Evolutionary conservation across 768 basidiomycete genomes (phyloP).

Genomic region (Mycena polygramma): DNA sequence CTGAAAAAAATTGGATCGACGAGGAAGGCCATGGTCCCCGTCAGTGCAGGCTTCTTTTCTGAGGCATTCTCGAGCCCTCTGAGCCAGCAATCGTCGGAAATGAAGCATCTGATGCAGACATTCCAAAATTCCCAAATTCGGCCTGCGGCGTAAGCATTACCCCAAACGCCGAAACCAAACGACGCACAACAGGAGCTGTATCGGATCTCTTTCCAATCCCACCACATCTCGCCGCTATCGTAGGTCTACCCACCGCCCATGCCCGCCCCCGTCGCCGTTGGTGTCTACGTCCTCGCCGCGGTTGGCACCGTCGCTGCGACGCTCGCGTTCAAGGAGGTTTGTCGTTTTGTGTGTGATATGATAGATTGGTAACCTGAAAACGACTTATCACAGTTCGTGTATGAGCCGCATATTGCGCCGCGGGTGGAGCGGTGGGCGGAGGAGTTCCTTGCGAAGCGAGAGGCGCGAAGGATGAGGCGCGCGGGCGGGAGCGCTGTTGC

Average conservation of each 20-base stretch:
- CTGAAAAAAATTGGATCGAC: no score
- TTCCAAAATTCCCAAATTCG: constrained; percentile 3
- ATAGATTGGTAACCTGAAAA: constrained; percentile 19
- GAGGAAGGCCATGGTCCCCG: no score
- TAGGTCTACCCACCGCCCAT: constrained; percentile 31
- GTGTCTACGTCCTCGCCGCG: constrained; percentile 64
- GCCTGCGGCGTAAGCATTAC: constrained; percentile 10
- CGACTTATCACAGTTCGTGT: constrained; percentile 76
- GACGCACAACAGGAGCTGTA: constrained; percentile 13
- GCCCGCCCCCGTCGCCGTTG: constrained; percentile 52
- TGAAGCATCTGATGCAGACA: no score
- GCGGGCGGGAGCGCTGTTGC: constrained; percentile 39
- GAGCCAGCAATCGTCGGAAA: no score
- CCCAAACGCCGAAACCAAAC: not conserved
- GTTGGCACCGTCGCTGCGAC: constrained; percentile 63
- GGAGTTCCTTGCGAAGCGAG: constrained; percentile 51
- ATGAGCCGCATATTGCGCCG: constrained; percentile 78
- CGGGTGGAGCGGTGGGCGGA: constrained; percentile 64
- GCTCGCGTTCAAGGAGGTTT: constrained; percentile 69
- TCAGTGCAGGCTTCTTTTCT: no score
- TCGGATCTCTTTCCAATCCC: constrained; percentile 13
- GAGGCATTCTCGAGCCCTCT: no score
- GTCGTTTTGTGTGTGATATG: constrained; percentile 33
- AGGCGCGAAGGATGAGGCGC: constrained; percentile 43
- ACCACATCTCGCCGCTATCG: not conserved